A percentile compares a stretch with the other conserved stretches of the same genome.
Conservation (phyloP, 768 basidiomycete genomes). For the Coprinopsis strossmayeri region DNA sequence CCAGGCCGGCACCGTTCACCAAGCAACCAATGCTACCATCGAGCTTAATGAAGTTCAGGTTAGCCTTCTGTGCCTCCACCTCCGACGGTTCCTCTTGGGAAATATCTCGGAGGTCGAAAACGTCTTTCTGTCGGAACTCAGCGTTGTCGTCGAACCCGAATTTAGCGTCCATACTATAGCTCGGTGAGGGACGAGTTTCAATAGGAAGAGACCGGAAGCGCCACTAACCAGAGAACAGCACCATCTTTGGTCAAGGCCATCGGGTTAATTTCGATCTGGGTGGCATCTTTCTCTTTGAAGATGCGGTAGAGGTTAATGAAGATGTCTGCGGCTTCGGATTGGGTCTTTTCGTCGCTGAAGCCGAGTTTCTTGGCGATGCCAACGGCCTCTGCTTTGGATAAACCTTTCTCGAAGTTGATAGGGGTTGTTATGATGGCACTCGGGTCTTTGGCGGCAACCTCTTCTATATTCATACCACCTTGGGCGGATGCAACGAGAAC, state of each 20-base stretch:
- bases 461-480: slow-evolving; percentile 99
- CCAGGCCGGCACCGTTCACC: slow-evolving; percentile 96
- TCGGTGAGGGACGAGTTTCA: not conserved
- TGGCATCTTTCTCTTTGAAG: slow-evolving; percentile 98
- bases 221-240: slow-evolving; percentile 81
- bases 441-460: slow-evolving; percentile 95
- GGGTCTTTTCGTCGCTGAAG: slow-evolving; percentile 64
- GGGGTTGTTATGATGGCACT: slow-evolving; percentile 92
- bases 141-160: slow-evolving; percentile 99
- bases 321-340: slow-evolving; percentile 84
- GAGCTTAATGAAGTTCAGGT: slow-evolving; percentile 98
- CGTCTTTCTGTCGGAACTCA: slow-evolving; percentile 90
- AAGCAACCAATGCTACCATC: slow-evolving; percentile 96
- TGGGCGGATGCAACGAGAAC: slow-evolving; percentile 92
- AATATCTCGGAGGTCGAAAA: slow-evolving; percentile 85
- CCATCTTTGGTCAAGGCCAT: slow-evolving; percentile 91
- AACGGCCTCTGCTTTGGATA: slow-evolving; percentile 66
- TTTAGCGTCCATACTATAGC: slow-evolving; percentile 94
- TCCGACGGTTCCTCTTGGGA: slow-evolving; percentile 97
- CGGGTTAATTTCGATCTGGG: slow-evolving; percentile 99
- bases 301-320: slow-evolving; percentile 93
- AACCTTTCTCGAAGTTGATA: slow-evolving; percentile 77
- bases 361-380: slow-evolving; percentile 86
- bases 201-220: not conserved
- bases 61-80: slow-evolving; percentile 94